Conservation (phyloP, 2,329 filamentous ascomycete genomes). For the Ascochyta lentis region DNA sequence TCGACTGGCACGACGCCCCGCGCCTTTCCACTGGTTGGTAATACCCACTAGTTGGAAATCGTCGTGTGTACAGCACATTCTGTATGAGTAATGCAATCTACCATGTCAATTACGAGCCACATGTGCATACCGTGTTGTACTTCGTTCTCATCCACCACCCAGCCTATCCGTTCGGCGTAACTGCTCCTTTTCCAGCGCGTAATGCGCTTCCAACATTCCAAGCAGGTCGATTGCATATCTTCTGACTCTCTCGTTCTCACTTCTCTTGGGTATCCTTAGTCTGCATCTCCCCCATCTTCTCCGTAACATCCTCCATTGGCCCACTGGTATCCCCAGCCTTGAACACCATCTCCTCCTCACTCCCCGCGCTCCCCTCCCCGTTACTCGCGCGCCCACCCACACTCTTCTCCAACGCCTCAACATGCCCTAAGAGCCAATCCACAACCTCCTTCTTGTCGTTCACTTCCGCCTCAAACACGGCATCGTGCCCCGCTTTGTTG, state of each 20-base stretch:
- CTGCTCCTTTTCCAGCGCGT: not conserved
- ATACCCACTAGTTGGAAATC: not conserved
- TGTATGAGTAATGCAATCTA: slow-evolving; percentile 12
- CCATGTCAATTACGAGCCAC: slow-evolving; percentile 1
- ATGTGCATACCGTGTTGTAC: not conserved
- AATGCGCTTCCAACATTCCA: not conserved
- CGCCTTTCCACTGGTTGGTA: not conserved
- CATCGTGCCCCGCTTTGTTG: slow-evolving; percentile 81
- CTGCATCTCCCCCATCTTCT: slow-evolving; percentile 42
- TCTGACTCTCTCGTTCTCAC: not conserved
- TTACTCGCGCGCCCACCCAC: slow-evolving; percentile 45
- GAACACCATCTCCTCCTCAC: slow-evolving; percentile 22
- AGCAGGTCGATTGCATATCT: too few relatives aligned
- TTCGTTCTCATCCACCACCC: not conserved
- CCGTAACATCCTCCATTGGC: slow-evolving; percentile 39
- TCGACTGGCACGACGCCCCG: not conserved
- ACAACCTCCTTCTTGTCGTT: slow-evolving; percentile 58
- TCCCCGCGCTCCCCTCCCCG: slow-evolving; percentile 27
- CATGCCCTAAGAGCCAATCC: slow-evolving; percentile 56
- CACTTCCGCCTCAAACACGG: slow-evolving; percentile 58
- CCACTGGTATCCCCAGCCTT: slow-evolving; percentile 20
- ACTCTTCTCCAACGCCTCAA: slow-evolving; percentile 51
- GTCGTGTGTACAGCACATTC: not conserved
- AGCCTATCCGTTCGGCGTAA: not conserved
- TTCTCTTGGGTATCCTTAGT: slow-evolving; percentile 25